These are phyloP conservation scores for Stephanodiscus triporus DNA, from an alignment of 108 stramenopile species.

Conservation along the genomic window DNA sequence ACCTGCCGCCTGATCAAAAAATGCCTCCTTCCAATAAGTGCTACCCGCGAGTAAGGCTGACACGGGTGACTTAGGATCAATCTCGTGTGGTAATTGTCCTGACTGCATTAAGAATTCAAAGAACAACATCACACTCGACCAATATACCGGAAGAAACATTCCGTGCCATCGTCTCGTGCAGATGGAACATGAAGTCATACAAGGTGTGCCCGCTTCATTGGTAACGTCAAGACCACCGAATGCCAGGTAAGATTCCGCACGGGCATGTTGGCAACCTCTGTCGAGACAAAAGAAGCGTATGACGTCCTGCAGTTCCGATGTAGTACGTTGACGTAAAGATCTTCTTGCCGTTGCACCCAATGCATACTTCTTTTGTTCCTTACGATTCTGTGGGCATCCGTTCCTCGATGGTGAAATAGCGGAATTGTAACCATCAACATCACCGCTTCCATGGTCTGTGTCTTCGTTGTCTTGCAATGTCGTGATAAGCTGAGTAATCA, in stretches of 20 bases:
- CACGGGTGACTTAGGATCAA: neutral
- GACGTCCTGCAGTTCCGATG: neutral
- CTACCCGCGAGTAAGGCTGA: neutral
- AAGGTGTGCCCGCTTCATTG: neutral
- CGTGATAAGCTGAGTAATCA: neutral
- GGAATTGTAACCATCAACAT: no score
- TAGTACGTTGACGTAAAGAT: no score
- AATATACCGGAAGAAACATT: neutral
- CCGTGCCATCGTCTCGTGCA: neutral
- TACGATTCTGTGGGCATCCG: no score
- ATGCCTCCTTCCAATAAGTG: neutral
- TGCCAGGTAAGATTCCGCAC: neutral
- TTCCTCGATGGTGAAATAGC: no score
- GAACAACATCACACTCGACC: neutral
- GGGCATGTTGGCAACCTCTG: neutral
- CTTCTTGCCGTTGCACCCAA: no score
- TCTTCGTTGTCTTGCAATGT: no score
- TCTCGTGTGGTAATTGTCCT: neutral
- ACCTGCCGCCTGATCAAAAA: neutral
- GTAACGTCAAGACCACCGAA: neutral
- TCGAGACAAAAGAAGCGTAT: slow-evolving; percentile 2
- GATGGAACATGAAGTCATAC: neutral
- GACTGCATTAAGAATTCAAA: neutral
- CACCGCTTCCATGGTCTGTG: no score
- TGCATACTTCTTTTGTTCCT: no score